Evolutionary conservation across 345 rosid genomes (phyloP), one percentile per base, ranked within the genome.

Genomic region (Clarkia xantiana): DNA sequence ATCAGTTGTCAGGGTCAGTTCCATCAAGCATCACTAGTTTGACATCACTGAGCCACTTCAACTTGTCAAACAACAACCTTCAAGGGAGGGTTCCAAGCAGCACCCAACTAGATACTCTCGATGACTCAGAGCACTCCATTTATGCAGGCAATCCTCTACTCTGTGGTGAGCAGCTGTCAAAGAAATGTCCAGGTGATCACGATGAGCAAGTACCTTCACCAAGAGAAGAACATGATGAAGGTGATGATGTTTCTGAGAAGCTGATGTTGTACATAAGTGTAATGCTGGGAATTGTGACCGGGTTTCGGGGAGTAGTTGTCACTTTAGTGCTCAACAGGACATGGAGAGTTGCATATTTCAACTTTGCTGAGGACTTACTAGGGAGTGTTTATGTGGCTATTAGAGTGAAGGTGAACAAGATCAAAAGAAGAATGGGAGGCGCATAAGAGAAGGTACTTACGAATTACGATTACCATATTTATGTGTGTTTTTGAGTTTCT

Each of bases 151-250:
- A 55, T 10, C 25, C 34, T 0, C 13, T 15, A 7, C 58, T 55
- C 1, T 55, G 58, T 45, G 58, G 51, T n/a, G 23, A 23, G 16
- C 58, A 41, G 4, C 49, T 55, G 29, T 4, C 5, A 12, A 55
- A 34, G 34, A 44, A 1, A 17, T 45, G 58, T 46, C 39, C 11
- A 0, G 44, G 25, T 15, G 44, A 29, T 49, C 49, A 18, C 0
- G 2, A 18, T 17, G 43, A 38, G 9, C 2, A 18, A 7, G 4
- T 29, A 29, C 36, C 7, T 29, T 5, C 36, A 29, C 36, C 36
- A 29, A 29, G 36, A 29, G 3, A 20, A 44, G 14, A 0, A 11
- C 8, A 29, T 8, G 20, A 6, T 10, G 49, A 0, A 0, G 0
- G 2, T 3, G 11, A 25, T 45, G 36, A 36, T 29, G 42, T 13